Percentiles rank a stretch among this genome's conserved stretches.
These are phyloP conservation scores for Carex pumila DNA, from an alignment of 176 grass and related monocot species.

Conservation along the genomic window DNA sequence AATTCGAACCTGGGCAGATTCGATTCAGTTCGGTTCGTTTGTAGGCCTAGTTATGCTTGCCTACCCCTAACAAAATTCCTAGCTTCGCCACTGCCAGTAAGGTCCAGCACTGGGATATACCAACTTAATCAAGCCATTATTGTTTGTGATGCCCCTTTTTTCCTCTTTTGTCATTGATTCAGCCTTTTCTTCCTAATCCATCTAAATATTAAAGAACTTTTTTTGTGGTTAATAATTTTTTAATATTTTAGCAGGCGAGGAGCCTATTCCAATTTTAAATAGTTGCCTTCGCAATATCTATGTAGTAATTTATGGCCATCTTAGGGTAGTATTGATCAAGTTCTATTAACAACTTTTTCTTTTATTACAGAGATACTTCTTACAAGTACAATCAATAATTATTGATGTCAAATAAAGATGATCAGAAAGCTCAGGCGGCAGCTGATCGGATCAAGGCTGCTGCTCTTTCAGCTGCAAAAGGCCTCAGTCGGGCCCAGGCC, in stretches of 20 bases:
- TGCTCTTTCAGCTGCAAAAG: constrained; percentile 50
- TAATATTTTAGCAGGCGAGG: not conserved
- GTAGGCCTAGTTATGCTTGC: too few species aligned
- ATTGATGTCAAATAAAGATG: constrained; percentile 52
- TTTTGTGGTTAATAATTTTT: not conserved
- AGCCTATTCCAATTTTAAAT: not conserved
- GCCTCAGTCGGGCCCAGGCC: constrained; percentile 71
- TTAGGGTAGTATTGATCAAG: not conserved
- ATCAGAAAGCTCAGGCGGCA: constrained; percentile 39
- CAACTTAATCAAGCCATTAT: not conserved
- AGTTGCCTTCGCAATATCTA: not conserved
- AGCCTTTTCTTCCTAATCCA: not conserved
- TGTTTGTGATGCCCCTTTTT: not conserved
- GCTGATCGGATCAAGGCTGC: constrained; percentile 53
- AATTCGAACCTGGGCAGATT: too few species aligned
- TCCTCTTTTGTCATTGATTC: not conserved
- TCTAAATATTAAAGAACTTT: not conserved
- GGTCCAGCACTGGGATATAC: not conserved
- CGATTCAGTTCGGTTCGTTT: too few species aligned
- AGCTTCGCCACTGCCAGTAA: not conserved
- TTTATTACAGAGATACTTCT: not conserved
- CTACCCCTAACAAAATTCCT: too few species aligned
- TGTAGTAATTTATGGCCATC: not conserved
- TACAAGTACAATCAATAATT: not conserved
- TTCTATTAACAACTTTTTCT: not conserved